A percentile compares a stretch with the other conserved stretches of the same genome.
These are phyloP conservation scores for Teratosphaeria pseudoeucalypti DNA, from an alignment of 2,329 filamentous ascomycete genomes.

Conservation along the genomic window DNA sequence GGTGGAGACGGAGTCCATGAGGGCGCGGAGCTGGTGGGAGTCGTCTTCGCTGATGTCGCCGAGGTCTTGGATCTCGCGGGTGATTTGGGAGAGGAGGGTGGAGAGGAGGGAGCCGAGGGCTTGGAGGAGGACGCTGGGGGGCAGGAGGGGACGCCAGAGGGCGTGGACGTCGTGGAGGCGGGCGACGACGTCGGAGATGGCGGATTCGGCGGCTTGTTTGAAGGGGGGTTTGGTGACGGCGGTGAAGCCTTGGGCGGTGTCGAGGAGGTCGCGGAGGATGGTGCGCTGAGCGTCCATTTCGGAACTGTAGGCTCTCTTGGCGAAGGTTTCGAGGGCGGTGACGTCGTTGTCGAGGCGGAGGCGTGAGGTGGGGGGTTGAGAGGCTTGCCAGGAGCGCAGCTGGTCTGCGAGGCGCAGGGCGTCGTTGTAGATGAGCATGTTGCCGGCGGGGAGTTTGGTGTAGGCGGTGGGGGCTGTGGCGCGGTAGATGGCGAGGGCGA, in stretches of 20 bases:
- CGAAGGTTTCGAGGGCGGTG: slow-evolving; percentile 47
- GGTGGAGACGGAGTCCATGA: slow-evolving; percentile 46
- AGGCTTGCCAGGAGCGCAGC: slow-evolving; percentile 39
- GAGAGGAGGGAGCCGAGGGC: slow-evolving; percentile 49
- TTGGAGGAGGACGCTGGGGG: slow-evolving; percentile 50
- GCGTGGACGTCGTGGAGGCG: slow-evolving; percentile 46
- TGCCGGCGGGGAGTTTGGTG: slow-evolving; percentile 42
- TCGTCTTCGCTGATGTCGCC: slow-evolving; percentile 55
- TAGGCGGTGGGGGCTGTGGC: slow-evolving; percentile 69
- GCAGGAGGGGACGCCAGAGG: slow-evolving; percentile 49
- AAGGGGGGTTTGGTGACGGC: slow-evolving; percentile 51
- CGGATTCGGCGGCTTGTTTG: slow-evolving; percentile 49
- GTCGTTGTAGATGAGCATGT: slow-evolving; percentile 59
- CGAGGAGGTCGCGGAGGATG: slow-evolving; percentile 51
- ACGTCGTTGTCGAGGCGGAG: slow-evolving; percentile 45
- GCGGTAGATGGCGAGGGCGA: slow-evolving; percentile 67
- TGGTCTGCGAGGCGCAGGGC: slow-evolving; percentile 47
- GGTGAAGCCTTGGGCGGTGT: slow-evolving; percentile 52
- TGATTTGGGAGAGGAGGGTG: slow-evolving; percentile 48
- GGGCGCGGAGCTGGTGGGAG: slow-evolving; percentile 46
- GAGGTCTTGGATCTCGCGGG: slow-evolving; percentile 52
- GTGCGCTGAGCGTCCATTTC: slow-evolving; percentile 57
- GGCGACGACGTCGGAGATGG: slow-evolving; percentile 48
- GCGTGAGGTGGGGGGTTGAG: slow-evolving; percentile 31
- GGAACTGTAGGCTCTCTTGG: slow-evolving; percentile 49